Percentiles rank a stretch among this genome's conserved stretches.
Conservation (phyloP, 2,329 filamentous ascomycete genomes). For the Pochonia chlamydosporia region DNA sequence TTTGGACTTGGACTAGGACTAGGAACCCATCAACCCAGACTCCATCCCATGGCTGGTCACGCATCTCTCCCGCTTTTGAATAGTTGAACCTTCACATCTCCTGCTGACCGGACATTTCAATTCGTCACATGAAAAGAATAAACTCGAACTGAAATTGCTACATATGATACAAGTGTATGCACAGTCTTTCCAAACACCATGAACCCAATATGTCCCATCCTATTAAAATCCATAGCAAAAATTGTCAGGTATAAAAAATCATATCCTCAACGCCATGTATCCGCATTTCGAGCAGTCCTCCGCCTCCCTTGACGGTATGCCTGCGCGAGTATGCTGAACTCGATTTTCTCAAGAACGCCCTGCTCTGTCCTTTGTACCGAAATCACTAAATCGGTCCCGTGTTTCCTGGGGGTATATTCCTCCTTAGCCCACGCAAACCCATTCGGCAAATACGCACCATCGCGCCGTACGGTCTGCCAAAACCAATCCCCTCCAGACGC, state of each 20-base stretch:
- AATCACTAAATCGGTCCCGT: no score
- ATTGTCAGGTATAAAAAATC: neutral
- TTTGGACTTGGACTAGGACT: no score
- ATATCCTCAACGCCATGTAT: conserved; percentile 1
- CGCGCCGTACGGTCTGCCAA: conserved; percentile 76
- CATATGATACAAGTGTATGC: conserved; percentile 1
- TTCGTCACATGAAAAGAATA: no score
- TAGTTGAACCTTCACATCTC: no score
- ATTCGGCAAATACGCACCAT: conserved; percentile 92
- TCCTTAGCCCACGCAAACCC: conserved; percentile 51
- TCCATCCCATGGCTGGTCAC: no score
- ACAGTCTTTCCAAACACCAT: conserved; percentile 6
- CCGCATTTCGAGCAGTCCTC: neutral
- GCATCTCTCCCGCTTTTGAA: no score
- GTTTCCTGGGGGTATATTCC: no score
- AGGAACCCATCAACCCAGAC: no score
- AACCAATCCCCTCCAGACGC: conserved; percentile 75
- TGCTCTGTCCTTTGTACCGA: neutral
- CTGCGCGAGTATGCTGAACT: neutral
- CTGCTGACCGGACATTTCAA: no score
- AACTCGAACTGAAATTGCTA: no score
- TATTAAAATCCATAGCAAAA: neutral
- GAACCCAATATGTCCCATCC: neutral
- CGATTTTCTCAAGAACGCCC: no score
- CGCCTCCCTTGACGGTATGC: neutral